phyloP scores from a whole-genome alignment of 352 stramenopile species.

The Lagenidium giganteum region DNA sequence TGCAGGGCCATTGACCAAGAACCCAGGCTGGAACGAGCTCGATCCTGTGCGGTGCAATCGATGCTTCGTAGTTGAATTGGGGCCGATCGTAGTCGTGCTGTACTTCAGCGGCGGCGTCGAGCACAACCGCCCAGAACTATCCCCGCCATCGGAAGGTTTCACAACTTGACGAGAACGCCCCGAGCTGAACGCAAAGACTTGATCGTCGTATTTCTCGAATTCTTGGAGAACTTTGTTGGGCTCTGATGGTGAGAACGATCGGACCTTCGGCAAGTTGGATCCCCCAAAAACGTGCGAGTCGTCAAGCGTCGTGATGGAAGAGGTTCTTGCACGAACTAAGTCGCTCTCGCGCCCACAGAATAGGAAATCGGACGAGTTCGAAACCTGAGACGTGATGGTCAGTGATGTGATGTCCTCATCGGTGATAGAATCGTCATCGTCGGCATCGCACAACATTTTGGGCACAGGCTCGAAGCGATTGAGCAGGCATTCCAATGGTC shows the following conservation, averaged over 20 bases:
- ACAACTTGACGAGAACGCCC: background rate
- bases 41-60: no score
- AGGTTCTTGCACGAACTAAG: constrained; percentile 40
- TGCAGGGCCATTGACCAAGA: no score
- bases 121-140: constrained; percentile 26
- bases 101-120: constrained; percentile 45
- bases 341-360: constrained; percentile 39
- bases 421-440: constrained; percentile 13
- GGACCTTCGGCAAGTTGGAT: constrained; percentile 35
- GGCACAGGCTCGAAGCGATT: constrained; percentile 33
- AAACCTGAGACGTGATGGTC: constrained; percentile 22
- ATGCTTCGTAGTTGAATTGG: no score
- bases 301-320: constrained; percentile 40
- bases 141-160: constrained; percentile 21
- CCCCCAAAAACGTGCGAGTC: constrained; percentile 33
- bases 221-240: constrained; percentile 36
- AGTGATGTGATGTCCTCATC: constrained; percentile 21
- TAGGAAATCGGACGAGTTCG: constrained; percentile 35
- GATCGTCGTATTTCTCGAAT: constrained; percentile 70
- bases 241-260: constrained; percentile 40
- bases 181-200: constrained; percentile 47
- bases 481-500: constrained; percentile 43
- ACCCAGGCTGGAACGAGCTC: no score
- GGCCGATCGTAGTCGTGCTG: no score
- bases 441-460: background rate